Conservation (phyloP, 768 basidiomycete species). For the Suillus subluteus region DNA sequence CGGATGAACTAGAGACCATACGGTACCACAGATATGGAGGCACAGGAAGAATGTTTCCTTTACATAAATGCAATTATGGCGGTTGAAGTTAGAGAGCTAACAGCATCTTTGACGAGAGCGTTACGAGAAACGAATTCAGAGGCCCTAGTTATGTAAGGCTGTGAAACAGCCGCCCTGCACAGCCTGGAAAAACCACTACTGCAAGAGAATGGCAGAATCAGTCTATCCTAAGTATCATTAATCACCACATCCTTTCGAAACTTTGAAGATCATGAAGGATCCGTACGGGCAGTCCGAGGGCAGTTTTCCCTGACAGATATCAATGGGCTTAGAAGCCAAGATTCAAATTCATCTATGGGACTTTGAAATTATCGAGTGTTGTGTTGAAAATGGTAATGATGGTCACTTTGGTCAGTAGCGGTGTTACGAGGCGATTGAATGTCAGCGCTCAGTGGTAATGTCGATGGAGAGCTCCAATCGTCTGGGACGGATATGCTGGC, state of each 20-base stretch:
- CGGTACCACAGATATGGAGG: neutral
- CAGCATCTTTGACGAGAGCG: neutral
- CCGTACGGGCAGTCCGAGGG: too few species aligned
- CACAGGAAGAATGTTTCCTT: neutral
- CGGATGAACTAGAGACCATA: neutral
- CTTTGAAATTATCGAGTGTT: neutral
- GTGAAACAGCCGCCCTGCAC: too few species aligned
- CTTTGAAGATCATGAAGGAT: neutral
- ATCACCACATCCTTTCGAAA: neutral
- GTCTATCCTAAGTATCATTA: neutral
- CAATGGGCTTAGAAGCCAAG: neutral
- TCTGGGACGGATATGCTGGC: neutral
- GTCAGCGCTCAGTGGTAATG: neutral
- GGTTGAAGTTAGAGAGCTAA: neutral
- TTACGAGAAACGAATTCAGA: neutral
- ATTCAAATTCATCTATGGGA: neutral
- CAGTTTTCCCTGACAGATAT: neutral
- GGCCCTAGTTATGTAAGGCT: neutral
- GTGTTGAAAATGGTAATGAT: neutral
- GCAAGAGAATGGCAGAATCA: neutral
- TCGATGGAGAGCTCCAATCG: neutral
- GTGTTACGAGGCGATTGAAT: too few species aligned
- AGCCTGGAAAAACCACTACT: neutral
- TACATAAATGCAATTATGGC: neutral
- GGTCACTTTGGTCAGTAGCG: too few species aligned